phyloP scores from a whole-genome alignment of 345 rosid genomes.

The Alliaria petiolata region DNA sequence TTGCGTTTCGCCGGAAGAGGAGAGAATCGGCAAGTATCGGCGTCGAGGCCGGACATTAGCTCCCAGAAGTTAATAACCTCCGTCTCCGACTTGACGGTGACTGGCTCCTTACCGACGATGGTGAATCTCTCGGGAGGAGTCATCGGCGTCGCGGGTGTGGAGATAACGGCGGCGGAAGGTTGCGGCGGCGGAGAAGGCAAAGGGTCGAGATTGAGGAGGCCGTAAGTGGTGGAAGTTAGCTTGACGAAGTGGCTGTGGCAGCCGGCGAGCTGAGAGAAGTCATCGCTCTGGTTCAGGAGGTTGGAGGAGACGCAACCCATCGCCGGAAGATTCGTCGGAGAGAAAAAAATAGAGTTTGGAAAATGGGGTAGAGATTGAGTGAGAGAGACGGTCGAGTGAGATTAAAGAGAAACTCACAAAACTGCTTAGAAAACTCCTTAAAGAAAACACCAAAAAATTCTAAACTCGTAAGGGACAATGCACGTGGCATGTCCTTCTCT shows the following conservation, averaged over 20 bases:
- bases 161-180: background rate
- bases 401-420: background rate
- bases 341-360: too few relatives aligned
- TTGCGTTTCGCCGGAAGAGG: slow-evolving; percentile 24
- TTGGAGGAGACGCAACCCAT: slow-evolving; percentile 88
- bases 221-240: slow-evolving; percentile 88
- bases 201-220: slow-evolving; percentile 84
- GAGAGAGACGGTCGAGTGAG: slow-evolving; percentile 11
- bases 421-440: background rate
- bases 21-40: slow-evolving; percentile 68
- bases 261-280: slow-evolving; percentile 57
- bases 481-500: slow-evolving; percentile 16
- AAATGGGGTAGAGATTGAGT: slow-evolving; percentile 5
- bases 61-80: slow-evolving; percentile 83
- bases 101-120: slow-evolving; percentile 35
- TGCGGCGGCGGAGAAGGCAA: background rate
- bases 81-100: slow-evolving; percentile 38
- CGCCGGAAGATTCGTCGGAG: slow-evolving; percentile 10
- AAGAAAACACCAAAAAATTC: background rate
- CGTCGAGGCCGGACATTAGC: slow-evolving; percentile 81
- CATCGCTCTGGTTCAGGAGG: slow-evolving; percentile 60
- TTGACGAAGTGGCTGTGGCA: slow-evolving; percentile 78
- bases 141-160: slow-evolving; percentile 43
- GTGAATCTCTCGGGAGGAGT: slow-evolving; percentile 60
- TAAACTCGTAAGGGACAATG: background rate